Evolutionary conservation across 2,329 filamentous ascomycete species (phyloP), one percentile per base, ranked within the genome.

Genomic region (Magnaporthiopsis incrustans): DNA sequence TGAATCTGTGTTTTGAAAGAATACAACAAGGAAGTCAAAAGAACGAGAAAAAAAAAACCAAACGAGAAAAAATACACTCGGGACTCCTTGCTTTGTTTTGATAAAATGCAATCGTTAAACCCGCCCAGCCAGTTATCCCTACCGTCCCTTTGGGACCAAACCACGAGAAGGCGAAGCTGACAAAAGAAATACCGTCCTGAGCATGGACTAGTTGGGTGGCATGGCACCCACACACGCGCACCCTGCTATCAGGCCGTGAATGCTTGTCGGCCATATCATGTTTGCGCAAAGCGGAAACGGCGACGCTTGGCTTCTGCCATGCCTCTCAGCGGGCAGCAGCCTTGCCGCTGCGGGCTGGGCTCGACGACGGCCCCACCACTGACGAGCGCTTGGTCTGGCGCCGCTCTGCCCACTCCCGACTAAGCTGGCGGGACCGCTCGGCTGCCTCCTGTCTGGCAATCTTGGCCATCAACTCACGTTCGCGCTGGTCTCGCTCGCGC

Each of bases 321-420:
- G 2, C 6, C 44, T n/a, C 44, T 53, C 44, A 53, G 8, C 22
- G 44, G 44, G 8, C 44, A 8, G 18, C 5, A 50, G 6, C 44
- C 44, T 50, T 50, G 15, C 44, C 44, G 2, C 18, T n/a, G 4
- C 18, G n/a, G 44, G 44, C 6, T 10, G 44, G 22, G 22, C 44
- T 53, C 7, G 44, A 53, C 2, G 44, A 18, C n/a, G 44, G 44
- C 8, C 44, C 44, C 22, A 53, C 44, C 44, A 53, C 44, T 11
- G 44, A 53, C 22, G 44, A 26, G 33, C 61, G 61, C 61, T 59
- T 63, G 22, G 53, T 33, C 70, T 83, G 82, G 73, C 81, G 85
- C 7, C 61, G 53, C 71, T 86, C 84, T 14, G 85, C 85, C 85
- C 85, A 88, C 68, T 86, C 82, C 44, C 85, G 80, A 67, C 84